Conservation (phyloP, 164 flowering plant species). For the Chimonanthus praecox region DNA sequence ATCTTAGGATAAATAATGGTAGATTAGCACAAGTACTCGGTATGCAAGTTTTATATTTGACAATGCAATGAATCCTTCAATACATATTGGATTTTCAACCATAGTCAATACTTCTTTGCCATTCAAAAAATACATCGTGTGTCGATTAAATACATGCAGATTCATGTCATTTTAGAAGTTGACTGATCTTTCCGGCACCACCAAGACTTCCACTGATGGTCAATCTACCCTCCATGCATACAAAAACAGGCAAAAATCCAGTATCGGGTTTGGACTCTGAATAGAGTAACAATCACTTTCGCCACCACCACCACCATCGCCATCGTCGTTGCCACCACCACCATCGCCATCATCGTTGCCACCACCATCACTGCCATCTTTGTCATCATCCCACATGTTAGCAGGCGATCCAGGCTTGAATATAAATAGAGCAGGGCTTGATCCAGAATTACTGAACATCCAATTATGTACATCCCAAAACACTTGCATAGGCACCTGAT, state of each 20-base stretch:
- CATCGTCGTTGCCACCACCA: conserved; percentile 15
- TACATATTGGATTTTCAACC: too few species aligned
- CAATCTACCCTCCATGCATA: conserved; percentile 64
- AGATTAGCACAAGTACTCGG: too few species aligned
- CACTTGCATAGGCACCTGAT: conserved; percentile 43
- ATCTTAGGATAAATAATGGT: too few species aligned
- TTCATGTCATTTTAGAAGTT: too few species aligned
- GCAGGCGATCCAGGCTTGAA: conserved; percentile 41
- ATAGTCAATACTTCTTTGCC: too few species aligned
- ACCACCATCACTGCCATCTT: conserved; percentile 4
- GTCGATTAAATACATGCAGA: too few species aligned
- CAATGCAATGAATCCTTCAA: too few species aligned
- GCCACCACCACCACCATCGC: conserved; percentile 8
- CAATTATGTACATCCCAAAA: conserved; percentile 79
- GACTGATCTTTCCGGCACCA: too few species aligned
- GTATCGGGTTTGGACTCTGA: neutral
- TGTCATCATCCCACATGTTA: conserved; percentile 7
- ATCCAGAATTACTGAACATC: conserved; percentile 42
- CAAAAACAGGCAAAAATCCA: conserved; percentile 45
- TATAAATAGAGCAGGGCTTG: conserved; percentile 49
- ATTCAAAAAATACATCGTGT: too few species aligned
- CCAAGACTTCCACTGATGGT: neutral
- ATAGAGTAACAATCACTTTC: conserved; percentile 12
- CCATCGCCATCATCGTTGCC: conserved; percentile 2
- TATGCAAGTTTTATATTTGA: too few species aligned